Evolutionary conservation across 371 early-diverging fungal species (phyloP).

Genomic region (Mucor mucedo): DNA sequence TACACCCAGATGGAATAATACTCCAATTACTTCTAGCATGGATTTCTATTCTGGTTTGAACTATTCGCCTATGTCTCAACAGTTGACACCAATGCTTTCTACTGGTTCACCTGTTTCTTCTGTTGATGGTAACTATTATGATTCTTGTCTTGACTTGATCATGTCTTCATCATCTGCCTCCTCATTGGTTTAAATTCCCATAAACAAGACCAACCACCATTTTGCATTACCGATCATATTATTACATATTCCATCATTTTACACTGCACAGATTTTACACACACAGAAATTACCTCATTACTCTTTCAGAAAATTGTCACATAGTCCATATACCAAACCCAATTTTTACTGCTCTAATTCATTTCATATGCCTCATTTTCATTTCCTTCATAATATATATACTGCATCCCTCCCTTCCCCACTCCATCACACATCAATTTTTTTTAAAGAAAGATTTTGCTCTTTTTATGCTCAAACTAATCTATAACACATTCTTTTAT

Average conservation of each 20-base stretch:
- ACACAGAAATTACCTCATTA: slow-evolving; percentile 2
- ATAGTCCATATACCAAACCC: background rate
- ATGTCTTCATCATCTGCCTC: slow-evolving; percentile 13
- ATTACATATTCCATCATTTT: slow-evolving; percentile 10
- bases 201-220: background rate
- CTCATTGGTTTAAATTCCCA: background rate
- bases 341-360: slow-evolving; percentile 4
- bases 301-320: slow-evolving; percentile 2
- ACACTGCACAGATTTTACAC: background rate
- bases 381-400: background rate
- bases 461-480: background rate
- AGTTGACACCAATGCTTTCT: slow-evolving; percentile 33
- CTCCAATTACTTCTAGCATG: slow-evolving; percentile 7
- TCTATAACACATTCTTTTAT: slow-evolving; percentile 1
- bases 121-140: slow-evolving; percentile 25
- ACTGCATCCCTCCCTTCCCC: background rate
- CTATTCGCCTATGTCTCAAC: slow-evolving; percentile 29
- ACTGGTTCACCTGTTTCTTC: slow-evolving; percentile 32
- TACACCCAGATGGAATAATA: slow-evolving; percentile 19
- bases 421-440: background rate
- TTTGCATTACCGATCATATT: background rate
- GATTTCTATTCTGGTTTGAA: slow-evolving; percentile 15
- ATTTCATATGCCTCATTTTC: slow-evolving; percentile 1
- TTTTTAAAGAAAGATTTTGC: background rate
- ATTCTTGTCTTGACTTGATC: slow-evolving; percentile 26